Percentiles rank a stretch among this genome's conserved stretches.
Conservation (phyloP, 352 stramenopile species). For the Globisporangium ultimum region DNA sequence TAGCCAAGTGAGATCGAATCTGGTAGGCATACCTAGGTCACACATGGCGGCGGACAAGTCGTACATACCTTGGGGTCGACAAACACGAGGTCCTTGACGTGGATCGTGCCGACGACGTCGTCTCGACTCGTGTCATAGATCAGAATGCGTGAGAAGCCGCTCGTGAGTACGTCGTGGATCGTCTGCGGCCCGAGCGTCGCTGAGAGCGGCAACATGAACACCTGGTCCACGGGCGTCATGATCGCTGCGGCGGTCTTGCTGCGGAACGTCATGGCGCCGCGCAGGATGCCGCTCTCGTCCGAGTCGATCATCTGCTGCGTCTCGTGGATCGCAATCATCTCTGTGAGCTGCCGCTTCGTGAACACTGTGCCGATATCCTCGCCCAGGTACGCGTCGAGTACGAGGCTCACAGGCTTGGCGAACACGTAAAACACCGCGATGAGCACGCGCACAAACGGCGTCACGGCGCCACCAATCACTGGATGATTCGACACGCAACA, state of each 20-base stretch:
- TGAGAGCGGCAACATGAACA: conserved; percentile 94
- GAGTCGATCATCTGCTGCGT: conserved; percentile 91
- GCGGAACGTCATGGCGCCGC: conserved; percentile 93
- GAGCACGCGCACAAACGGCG: conserved; percentile 93
- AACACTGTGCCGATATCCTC: conserved; percentile 96
- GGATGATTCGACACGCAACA: neutral
- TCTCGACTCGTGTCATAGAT: conserved; percentile 77
- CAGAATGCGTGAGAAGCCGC: conserved; percentile 95
- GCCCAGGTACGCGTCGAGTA: conserved; percentile 91
- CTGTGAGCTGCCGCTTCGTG: conserved; percentile 90
- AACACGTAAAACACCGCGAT: conserved; percentile 93
- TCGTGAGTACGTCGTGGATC: conserved; percentile 95
- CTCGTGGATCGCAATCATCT: conserved; percentile 97
- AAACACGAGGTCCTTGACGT: conserved; percentile 99
- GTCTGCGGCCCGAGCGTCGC: conserved; percentile 62
- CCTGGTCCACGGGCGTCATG: conserved; percentile 92
- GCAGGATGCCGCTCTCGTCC: conserved; percentile 93
- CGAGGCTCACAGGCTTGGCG: conserved; percentile 90
- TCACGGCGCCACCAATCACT: conserved; percentile 67
- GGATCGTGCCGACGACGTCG: conserved; percentile 96
- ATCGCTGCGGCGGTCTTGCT: conserved; percentile 89
- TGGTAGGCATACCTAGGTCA: conserved; percentile 17
- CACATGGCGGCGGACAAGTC: conserved; percentile 89
- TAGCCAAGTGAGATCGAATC: neutral
- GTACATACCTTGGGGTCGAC: conserved; percentile 92